These are phyloP conservation scores for Rhodotorula sp. DNA, from an alignment of 1,284 basidiomycete genomes.

Conservation along the genomic window DNA sequence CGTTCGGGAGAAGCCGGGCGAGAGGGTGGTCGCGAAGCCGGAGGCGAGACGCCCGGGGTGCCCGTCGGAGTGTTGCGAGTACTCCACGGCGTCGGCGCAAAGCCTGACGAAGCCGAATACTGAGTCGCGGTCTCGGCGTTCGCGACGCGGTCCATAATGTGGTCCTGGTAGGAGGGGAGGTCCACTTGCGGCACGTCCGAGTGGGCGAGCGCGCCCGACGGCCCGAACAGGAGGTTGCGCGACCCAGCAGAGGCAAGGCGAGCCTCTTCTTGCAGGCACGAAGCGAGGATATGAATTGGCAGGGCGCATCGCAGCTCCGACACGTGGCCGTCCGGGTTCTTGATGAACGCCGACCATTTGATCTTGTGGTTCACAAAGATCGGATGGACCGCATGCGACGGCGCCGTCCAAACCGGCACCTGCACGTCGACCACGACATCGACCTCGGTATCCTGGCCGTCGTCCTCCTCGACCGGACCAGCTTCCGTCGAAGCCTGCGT, in stretches of 20 bases:
- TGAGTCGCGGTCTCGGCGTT: conserved; percentile 63
- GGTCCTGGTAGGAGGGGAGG: conserved; percentile 79
- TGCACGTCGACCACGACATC: conserved; percentile 42
- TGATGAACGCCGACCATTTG: conserved; percentile 64
- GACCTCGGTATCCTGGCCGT: conserved; percentile 41
- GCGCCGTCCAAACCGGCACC: conserved; percentile 39
- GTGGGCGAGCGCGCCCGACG: conserved; percentile 47
- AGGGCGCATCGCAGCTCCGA: conserved; percentile 88
- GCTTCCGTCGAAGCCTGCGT: conserved; percentile 1
- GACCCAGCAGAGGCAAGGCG: conserved; percentile 67
- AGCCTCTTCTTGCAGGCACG: conserved; percentile 69
- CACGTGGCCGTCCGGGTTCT: conserved; percentile 56
- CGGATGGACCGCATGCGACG: conserved; percentile 37
- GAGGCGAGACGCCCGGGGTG: conserved; percentile 34
- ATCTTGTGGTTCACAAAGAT: conserved; percentile 56
- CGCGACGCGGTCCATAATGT: conserved; percentile 84
- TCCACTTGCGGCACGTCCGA: conserved; percentile 63
- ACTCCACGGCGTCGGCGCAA: conserved; percentile 40
- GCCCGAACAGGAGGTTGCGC: conserved; percentile 63
- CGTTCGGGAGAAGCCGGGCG: conserved; percentile 47
- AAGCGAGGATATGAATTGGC: conserved; percentile 76
- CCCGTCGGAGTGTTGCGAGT: conserved; percentile 27
- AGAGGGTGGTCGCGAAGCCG: conserved; percentile 42
- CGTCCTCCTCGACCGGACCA: conserved; percentile 25
- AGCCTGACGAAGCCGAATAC: conserved; percentile 32